phyloP scores from a whole-genome alignment of 2,329 filamentous ascomycete genomes.

The Beauveria sp. region DNA sequence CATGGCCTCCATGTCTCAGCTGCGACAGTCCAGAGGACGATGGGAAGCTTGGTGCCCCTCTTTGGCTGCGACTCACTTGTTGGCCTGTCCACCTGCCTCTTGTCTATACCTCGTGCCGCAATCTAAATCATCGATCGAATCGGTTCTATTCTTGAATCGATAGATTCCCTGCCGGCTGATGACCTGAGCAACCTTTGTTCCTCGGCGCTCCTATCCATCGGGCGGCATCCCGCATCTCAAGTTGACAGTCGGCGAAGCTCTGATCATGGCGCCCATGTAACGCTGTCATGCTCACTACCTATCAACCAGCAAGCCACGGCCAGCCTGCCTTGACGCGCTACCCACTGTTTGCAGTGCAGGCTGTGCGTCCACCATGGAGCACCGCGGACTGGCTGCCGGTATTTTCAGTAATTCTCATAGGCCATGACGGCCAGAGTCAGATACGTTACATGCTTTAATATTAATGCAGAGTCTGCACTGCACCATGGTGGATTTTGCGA shows the following conservation, averaged over 20 bases:
- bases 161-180: not conserved
- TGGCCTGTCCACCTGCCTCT: not conserved
- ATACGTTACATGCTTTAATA: conserved; percentile 1
- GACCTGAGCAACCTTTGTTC: not conserved
- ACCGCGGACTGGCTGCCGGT: not conserved
- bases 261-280: not conserved
- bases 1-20: conserved; percentile 2
- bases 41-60: not conserved
- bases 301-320: not conserved
- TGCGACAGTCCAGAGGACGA: not conserved
- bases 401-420: not conserved
- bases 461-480: not conserved
- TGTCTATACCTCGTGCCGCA: not conserved
- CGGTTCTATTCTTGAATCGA: not conserved
- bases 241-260: not conserved
- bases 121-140: not conserved
- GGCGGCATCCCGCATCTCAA: not conserved
- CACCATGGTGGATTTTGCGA: not conserved
- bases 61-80: not conserved
- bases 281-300: not conserved
- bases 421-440: not conserved
- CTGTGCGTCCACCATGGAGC: not conserved
- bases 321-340: not conserved
- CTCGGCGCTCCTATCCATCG: not conserved
- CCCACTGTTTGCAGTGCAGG: not conserved